Conservation (phyloP, 176 grass and related monocot genomes). For the Eremochloa ophiuroides region DNA sequence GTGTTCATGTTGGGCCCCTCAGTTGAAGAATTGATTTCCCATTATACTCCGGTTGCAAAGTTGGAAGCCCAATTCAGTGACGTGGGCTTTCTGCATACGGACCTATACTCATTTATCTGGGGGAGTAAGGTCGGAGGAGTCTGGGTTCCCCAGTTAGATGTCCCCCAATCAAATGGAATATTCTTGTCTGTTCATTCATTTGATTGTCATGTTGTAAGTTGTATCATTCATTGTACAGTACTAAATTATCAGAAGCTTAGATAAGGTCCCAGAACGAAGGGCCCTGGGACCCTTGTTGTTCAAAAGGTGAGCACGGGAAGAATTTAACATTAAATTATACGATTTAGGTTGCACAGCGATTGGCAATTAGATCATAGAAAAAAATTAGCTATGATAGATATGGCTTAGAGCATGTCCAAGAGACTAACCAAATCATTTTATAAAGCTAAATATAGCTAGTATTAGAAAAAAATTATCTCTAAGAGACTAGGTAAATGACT, state of each 20-base stretch:
- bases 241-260: constrained; percentile 11
- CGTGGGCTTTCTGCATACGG: constrained; percentile 10
- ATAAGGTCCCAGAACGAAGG: neutral
- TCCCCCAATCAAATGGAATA: neutral
- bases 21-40: neutral
- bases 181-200: constrained; percentile 19
- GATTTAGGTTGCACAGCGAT: too few species aligned
- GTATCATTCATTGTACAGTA: constrained; percentile 9
- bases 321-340: too few species aligned
- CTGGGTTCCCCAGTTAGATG: neutral
- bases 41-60: constrained; percentile 2
- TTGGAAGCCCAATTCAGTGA: neutral
- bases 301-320: too few species aligned
- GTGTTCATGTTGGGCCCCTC: neutral
- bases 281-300: neutral
- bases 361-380: too few species aligned
- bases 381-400: too few species aligned
- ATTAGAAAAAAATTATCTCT: too few species aligned
- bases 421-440: too few species aligned
- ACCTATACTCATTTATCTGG: constrained; percentile 12
- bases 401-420: too few species aligned
- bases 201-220: constrained; percentile 25
- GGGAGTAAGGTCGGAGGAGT: neutral
- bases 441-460: too few species aligned
- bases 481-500: too few species aligned